Percentiles rank a stretch among this genome's conserved stretches.
phyloP scores from a whole-genome alignment of 2,329 filamentous ascomycete genomes.

The Paecilomyces dactylethromorphus region DNA sequence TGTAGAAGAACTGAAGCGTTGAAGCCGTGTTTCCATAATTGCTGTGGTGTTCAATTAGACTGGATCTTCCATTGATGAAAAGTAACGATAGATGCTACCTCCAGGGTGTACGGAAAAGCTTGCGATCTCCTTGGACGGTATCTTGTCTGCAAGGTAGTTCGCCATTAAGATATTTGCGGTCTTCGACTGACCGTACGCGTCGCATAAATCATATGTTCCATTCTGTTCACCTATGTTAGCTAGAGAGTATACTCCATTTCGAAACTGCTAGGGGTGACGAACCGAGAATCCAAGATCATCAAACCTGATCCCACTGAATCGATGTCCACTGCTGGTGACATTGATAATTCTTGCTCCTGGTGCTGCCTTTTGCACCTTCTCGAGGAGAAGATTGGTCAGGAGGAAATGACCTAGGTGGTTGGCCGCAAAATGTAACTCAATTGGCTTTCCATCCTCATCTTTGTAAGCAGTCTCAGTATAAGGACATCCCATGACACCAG shows the following conservation, averaged over 20 bases:
- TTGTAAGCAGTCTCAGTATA: conserved; percentile 9
- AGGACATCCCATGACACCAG: conserved; percentile 14
- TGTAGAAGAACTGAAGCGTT: not conserved
- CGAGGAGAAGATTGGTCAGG: conserved; percentile 12
- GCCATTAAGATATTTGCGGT: conserved; percentile 35
- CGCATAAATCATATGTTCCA: conserved; percentile 12
- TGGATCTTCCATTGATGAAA: not conserved
- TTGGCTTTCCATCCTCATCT: conserved; percentile 11
- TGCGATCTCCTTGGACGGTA: conserved; percentile 19
- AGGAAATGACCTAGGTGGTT: not conserved
- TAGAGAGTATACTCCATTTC: not conserved
- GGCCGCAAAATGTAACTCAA: not conserved
- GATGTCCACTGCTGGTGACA: conserved; percentile 33
- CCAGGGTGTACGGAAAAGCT: conserved; percentile 33
- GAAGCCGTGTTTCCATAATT: not conserved
- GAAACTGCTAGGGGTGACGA: not conserved
- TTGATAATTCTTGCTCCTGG: conserved; percentile 25
- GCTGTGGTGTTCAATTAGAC: not conserved
- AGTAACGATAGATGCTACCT: not conserved
- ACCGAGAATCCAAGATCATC: not conserved
- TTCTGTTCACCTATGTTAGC: not conserved
- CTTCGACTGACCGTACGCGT: conserved; percentile 35
- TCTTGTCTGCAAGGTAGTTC: conserved; percentile 24
- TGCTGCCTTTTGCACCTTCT: conserved; percentile 10
- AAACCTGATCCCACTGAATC: not conserved